Evolutionary conservation across 2,329 filamentous ascomycete species (phyloP).

Genomic region (Ophiosphaerella korrae): DNA sequence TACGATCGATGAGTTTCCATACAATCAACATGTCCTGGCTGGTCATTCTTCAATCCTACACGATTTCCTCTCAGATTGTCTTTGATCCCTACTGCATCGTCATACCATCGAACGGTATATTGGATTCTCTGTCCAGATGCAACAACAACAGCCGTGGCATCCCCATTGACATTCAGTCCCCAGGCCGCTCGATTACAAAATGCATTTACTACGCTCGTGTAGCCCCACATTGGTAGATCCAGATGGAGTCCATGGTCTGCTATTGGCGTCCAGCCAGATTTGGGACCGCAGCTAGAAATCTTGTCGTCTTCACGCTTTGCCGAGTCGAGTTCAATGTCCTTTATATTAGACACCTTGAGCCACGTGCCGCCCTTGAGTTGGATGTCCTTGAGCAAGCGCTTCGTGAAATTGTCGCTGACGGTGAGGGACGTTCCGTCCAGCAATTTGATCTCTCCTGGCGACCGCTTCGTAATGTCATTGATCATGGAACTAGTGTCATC

Average conservation of each 20-base stretch:
- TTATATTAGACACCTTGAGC: no score
- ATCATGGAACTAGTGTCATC: no score
- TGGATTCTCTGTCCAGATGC: neutral
- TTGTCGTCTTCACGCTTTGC: neutral
- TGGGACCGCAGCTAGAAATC: neutral
- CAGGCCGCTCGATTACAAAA: neutral
- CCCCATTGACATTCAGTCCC: neutral
- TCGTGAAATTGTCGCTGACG: no score
- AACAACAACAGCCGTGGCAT: neutral
- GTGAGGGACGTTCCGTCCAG: no score
- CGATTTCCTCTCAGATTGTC: neutral
- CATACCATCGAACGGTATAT: neutral
- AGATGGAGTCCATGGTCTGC: neutral
- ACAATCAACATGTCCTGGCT: neutral
- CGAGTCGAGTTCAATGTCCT: no score
- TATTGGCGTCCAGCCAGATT: neutral
- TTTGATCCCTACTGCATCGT: neutral
- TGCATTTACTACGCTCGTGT: neutral
- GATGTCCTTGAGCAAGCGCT: no score
- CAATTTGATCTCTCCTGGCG: no score
- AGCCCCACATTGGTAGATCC: neutral
- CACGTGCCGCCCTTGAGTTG: no score
- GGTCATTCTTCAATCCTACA: neutral
- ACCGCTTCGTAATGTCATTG: no score
- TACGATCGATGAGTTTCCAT: no score